A percentile compares a stretch with the other conserved stretches of the same genome.
Conservation (phyloP, 2,329 filamentous ascomycete species). For the Penicillium olsonii region DNA sequence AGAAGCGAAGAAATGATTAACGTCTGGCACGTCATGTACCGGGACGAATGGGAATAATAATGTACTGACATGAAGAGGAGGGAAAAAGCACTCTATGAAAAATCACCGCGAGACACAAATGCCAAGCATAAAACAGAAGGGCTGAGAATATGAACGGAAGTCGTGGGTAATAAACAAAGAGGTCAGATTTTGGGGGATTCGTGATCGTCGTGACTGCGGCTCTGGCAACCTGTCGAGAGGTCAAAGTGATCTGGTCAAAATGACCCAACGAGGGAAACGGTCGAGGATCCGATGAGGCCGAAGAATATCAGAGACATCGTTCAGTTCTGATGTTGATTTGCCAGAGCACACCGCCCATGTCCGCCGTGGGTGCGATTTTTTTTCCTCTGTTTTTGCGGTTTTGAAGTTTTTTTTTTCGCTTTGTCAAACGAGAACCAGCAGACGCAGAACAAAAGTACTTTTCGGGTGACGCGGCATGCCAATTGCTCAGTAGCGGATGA, state of each 20-base stretch:
- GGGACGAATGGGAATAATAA: constrained; percentile 31
- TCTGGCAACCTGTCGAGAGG: constrained; percentile 12
- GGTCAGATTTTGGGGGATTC: constrained; percentile 31
- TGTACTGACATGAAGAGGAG: constrained; percentile 33
- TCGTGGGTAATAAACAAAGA: constrained; percentile 29
- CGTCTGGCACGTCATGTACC: constrained; percentile 25
- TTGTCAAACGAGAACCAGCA: constrained; percentile 28
- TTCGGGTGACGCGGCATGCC: constrained; percentile 32
- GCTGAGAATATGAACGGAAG: constrained; percentile 41
- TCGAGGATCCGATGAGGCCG: background rate
- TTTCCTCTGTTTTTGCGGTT: constrained; percentile 33
- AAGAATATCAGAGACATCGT: background rate
- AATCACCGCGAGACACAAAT: constrained; percentile 39
- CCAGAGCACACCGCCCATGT: constrained; percentile 30
- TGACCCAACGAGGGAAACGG: constrained; percentile 12
- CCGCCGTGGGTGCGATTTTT: constrained; percentile 33
- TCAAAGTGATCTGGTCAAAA: too few species aligned
- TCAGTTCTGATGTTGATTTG: constrained; percentile 13
- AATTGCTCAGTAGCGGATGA: constrained; percentile 36
- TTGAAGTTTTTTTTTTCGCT: constrained; percentile 28
- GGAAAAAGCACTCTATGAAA: constrained; percentile 40
- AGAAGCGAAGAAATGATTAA: constrained; percentile 30
- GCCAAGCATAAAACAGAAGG: constrained; percentile 37
- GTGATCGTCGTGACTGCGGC: constrained; percentile 40
- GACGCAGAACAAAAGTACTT: constrained; percentile 35